These are phyloP conservation scores for Colletotrichum abscissum DNA, from an alignment of 2,329 filamentous ascomycete species.

Conservation along the genomic window DNA sequence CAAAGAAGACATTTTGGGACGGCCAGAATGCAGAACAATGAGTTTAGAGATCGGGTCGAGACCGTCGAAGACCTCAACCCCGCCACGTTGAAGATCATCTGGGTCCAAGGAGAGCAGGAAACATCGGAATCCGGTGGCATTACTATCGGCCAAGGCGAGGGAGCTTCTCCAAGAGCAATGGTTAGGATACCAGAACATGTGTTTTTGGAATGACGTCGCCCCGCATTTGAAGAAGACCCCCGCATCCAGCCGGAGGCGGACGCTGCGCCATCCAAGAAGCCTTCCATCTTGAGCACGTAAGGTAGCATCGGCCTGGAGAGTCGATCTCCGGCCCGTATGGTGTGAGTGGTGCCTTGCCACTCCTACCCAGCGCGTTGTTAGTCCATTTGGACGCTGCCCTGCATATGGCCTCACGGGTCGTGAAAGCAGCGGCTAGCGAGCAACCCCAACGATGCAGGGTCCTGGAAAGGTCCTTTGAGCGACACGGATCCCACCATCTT, in stretches of 20 bases:
- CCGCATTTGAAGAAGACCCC: constrained; percentile 9
- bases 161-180: neutral
- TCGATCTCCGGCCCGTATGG: neutral
- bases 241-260: neutral
- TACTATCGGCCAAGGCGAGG: constrained; percentile 1
- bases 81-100: constrained; percentile 25
- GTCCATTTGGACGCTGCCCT: neutral
- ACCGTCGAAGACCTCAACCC: constrained; percentile 16
- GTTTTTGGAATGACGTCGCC: constrained; percentile 24
- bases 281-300: neutral
- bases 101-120: constrained; percentile 9
- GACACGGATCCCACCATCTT: constrained; percentile 18
- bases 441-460: neutral
- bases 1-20: constrained; percentile 20
- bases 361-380: neutral
- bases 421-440: constrained; percentile 5
- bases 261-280: constrained; percentile 9
- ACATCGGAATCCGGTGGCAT: neutral
- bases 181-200: neutral
- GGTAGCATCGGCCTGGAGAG: neutral
- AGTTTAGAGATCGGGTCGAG: constrained; percentile 12
- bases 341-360: neutral
- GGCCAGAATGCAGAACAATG: constrained; percentile 25
- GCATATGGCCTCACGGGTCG: neutral
- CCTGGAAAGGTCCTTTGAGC: constrained; percentile 9